Conservation (phyloP, 1,284 basidiomycete genomes). For the Rhodotorula sp. region DNA sequence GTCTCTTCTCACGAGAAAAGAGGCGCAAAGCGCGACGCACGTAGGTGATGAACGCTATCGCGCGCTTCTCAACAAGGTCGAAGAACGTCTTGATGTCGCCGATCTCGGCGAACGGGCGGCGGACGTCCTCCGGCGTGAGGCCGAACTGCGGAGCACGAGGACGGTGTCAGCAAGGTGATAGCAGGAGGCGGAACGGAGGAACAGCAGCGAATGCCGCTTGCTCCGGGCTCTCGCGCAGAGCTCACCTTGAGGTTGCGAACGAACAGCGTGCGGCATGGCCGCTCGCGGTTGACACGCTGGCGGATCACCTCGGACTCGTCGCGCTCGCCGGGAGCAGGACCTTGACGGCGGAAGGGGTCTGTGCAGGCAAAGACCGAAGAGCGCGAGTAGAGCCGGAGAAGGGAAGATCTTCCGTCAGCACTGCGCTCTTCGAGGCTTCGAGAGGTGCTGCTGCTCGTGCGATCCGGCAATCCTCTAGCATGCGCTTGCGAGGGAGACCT, state of each 20-base stretch:
- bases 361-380: neutral
- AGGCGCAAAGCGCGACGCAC: slow-evolving; percentile 62
- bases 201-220: too few relatives aligned
- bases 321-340: slow-evolving; percentile 26
- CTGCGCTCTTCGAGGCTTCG: neutral
- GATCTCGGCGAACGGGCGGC: slow-evolving; percentile 79
- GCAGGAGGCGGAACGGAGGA: too few relatives aligned
- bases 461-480: too few relatives aligned
- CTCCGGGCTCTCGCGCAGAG: too few relatives aligned
- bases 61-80: slow-evolving; percentile 86
- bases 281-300: slow-evolving; percentile 83
- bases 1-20: too few relatives aligned
- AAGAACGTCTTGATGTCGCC: slow-evolving; percentile 97
- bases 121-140: slow-evolving; percentile 79
- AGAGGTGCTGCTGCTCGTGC: neutral
- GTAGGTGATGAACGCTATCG: slow-evolving; percentile 97
- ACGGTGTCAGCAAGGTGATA: too few relatives aligned
- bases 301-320: slow-evolving; percentile 82
- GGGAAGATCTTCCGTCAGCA: neutral
- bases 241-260: slow-evolving; percentile 92
- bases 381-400: neutral
- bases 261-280: slow-evolving; percentile 92
- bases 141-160: slow-evolving; percentile 67
- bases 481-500: too few relatives aligned
- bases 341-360: slow-evolving; percentile 8